Evolutionary conservation across 495 filamentous ascomycete species (phyloP), one percentile per base, ranked within the genome.

Genomic region (Neurospora sp.): DNA sequence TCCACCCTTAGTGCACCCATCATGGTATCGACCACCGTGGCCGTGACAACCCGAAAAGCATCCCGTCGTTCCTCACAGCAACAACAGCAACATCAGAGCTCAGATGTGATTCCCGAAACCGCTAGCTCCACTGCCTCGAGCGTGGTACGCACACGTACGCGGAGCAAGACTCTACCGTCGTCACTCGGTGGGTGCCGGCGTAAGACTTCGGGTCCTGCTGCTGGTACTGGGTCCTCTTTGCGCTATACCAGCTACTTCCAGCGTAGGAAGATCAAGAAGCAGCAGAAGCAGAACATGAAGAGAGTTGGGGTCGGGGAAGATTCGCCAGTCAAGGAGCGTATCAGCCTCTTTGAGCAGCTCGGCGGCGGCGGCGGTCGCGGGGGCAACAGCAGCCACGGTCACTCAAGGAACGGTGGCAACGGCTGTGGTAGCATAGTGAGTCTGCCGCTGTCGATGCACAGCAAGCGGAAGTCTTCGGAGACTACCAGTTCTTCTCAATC

Each of bases 301-400:
- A 70, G 73, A 61, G 7, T 35, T 2, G 53, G 14, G 27, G 27
- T 14, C 14, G 53, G 6, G 8, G 69, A 61, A 68, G 75, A 79
- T 22, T 83, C 80, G 6, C 81, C 81, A 0, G 77, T 82, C 10
- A 82, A 76, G 72, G 70, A 73, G 10, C 78, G 76, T 4, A 82
- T 84, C 17, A 76, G 74, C 20, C 70, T 79, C 44, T 84, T 84
- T 27, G 81, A 84, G 72, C 70, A 74, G 38, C 48, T 69, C 69
- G 40, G 61, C 76, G 39, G 39, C 39, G 39, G 39, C 39, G 39
- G 39, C 12, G 39, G 35, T 37, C 35, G 39, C 42, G 0, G 40
- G 12, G 9, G 61, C 3, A 10, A 71, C 70, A 72, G 48, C 70
- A 72, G 48, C 65, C 8, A 73, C 45, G 45, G 44, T 35, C 8